Conservation (phyloP, 2,329 filamentous ascomycete species). For the Ceratocystis variospora region DNA sequence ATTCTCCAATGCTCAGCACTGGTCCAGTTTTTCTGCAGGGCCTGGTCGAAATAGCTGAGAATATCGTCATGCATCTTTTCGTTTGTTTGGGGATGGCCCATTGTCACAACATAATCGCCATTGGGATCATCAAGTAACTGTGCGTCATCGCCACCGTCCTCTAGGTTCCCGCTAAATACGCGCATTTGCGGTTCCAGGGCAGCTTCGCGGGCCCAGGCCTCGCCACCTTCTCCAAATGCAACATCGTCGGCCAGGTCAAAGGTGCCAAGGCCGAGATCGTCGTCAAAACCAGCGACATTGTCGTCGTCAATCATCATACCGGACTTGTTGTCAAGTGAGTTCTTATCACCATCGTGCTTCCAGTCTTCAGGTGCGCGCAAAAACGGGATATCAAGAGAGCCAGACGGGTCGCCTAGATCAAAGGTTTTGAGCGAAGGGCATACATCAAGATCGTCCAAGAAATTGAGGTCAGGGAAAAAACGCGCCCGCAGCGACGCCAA, state of each 20-base stretch:
- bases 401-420: slow-evolving; percentile 74
- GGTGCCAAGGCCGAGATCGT: slow-evolving; percentile 58
- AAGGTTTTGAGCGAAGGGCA: slow-evolving; percentile 92
- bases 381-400: slow-evolving; percentile 79
- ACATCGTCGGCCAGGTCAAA: slow-evolving; percentile 64
- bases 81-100: slow-evolving; percentile 46
- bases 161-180: slow-evolving; percentile 51
- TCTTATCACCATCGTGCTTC: slow-evolving; percentile 44
- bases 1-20: slow-evolving; percentile 99
- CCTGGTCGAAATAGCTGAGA: slow-evolving; percentile 94
- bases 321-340: slow-evolving; percentile 50
- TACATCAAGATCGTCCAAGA: slow-evolving; percentile 74
- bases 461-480: slow-evolving; percentile 72
- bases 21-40: slow-evolving; percentile 91
- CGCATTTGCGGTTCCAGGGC: slow-evolving; percentile 76
- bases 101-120: slow-evolving; percentile 64
- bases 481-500: slow-evolving; percentile 57
- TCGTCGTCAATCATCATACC: slow-evolving; percentile 81
- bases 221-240: slow-evolving; percentile 88
- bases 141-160: slow-evolving; percentile 36
- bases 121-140: slow-evolving; percentile 40
- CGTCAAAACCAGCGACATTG: slow-evolving; percentile 56
- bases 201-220: slow-evolving; percentile 86
- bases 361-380: slow-evolving; percentile 79
- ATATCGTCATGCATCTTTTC: slow-evolving; percentile 77